Conservation (phyloP, 331 rosid species). For the Telfairia occidentalis region DNA sequence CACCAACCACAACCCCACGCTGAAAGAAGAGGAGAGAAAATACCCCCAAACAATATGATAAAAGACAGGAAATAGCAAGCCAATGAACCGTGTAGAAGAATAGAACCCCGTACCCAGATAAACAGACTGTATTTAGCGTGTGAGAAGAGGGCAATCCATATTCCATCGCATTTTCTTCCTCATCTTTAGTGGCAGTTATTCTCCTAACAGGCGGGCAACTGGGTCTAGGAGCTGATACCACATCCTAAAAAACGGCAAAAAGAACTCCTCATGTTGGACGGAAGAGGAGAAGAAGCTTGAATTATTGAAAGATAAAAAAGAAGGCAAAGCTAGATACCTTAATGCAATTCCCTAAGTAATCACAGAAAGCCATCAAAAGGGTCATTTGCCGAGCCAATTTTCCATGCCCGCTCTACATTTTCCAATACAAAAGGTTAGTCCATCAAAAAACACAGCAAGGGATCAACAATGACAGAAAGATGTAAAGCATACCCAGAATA, state of each 20-base stretch:
- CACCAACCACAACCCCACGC: background rate
- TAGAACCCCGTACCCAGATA: slow-evolving; percentile 60
- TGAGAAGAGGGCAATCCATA: slow-evolving; percentile 98
- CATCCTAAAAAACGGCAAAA: slow-evolving; percentile 41
- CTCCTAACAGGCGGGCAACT: slow-evolving; percentile 82
- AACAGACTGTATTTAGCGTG: slow-evolving; percentile 85
- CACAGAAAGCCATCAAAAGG: slow-evolving; percentile 87
- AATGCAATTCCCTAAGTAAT: slow-evolving; percentile 68
- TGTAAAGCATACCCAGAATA: slow-evolving; percentile 62
- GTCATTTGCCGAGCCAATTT: slow-evolving; percentile 96
- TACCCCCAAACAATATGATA: background rate
- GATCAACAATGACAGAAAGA: slow-evolving; percentile 5
- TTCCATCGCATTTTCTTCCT: slow-evolving; percentile 86
- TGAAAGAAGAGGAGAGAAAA: slow-evolving; percentile 8
- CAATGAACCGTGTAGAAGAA: background rate
- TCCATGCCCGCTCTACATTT: slow-evolving; percentile 79
- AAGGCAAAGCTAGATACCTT: slow-evolving; percentile 33
- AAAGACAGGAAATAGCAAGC: slow-evolving; percentile 3
- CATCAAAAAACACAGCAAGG: background rate
- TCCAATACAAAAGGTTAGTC: background rate
- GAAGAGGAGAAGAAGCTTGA: background rate
- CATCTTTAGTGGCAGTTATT: slow-evolving; percentile 78
- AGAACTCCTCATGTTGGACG: slow-evolving; percentile 4
- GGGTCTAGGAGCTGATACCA: slow-evolving; percentile 91
- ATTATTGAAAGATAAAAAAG: background rate